Base-by-base conservation (phyloP, 2,329 filamentous ascomycete species). In the Trichoderma breve region DNA sequence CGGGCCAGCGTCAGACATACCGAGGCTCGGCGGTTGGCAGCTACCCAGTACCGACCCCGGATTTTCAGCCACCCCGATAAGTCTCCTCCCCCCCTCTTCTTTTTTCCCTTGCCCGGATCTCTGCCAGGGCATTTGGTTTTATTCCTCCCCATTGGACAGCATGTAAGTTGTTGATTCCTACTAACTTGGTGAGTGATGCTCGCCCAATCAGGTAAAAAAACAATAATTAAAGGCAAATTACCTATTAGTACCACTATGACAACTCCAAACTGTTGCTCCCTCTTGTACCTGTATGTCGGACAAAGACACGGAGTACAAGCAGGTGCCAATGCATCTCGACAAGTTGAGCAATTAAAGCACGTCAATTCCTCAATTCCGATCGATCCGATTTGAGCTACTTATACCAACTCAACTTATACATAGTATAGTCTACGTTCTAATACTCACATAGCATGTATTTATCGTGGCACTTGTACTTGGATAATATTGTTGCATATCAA, bases 21-120 rank as follows among this genome's bases (percentile, higher is more conserved):
- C 66, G 66, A 72, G 71, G 71, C 67, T 71, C 71, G 43, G 58
- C 58, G 60, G 30, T 61, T 57, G 14, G 24, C 36, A 60, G 53
- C 36, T 24, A 36, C 14, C 34, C 34, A 36, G 36, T 43, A 43
- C 53, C 34, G 58, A 70, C 67, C 69, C 69, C 69, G 30, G 69
- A 43, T 57, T 71, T 64, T 71, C 43, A 58, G 32, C 32, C 65
- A 60, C 65, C 53, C 30, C 36, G 39, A 61, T 24, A 30, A 28
- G 30, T 36, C 32, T n/a, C 30, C 47, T 21, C 21, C 51, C 63
- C 63, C 47, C 34, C 64, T 34, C 53, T 32, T 43, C 36, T 11
- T 26, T 12, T 66, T 14, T 15, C 47, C 24, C 32, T 39, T 43
- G 24, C 53, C 51, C n/a, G 47, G 65, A 69, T 69, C 55, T 34